Evolutionary conservation across 163 green algal species (phyloP).

Genomic region (Volvox carteri): DNA sequence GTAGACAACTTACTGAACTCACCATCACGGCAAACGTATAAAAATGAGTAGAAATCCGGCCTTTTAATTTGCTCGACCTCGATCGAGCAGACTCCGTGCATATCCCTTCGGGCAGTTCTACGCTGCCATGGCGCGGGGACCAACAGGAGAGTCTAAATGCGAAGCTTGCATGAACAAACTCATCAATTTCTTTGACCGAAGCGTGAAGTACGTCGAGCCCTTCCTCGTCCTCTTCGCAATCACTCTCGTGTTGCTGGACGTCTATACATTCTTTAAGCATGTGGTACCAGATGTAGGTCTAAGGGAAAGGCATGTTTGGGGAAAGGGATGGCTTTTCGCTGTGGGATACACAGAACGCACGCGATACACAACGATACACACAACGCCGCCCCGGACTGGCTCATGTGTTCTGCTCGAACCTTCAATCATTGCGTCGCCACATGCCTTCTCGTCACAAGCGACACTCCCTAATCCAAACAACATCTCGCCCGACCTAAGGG

Average conservation of each 20-base stretch:
- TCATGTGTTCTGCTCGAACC: too few species aligned
- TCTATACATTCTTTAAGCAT: conserved; percentile 58
- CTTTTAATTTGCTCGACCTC: too few species aligned
- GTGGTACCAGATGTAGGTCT: conserved; percentile 9
- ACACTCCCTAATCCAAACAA: neutral
- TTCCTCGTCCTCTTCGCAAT: conserved; percentile 50
- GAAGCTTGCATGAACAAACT: neutral
- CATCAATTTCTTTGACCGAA: conserved; percentile 5
- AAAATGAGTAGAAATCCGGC: too few species aligned
- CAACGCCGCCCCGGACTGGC: too few species aligned
- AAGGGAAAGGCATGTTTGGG: neutral
- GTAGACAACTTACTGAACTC: too few species aligned
- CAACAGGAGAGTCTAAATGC: neutral
- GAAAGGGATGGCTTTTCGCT: neutral
- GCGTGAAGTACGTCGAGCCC: conserved; percentile 36
- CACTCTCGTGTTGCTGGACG: conserved; percentile 49
- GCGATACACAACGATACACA: too few species aligned
- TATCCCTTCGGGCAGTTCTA: neutral
- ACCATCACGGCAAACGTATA: too few species aligned
- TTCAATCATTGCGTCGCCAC: too few species aligned
- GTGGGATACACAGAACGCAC: neutral
- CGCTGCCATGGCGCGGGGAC: neutral
- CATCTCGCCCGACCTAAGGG: too few species aligned
- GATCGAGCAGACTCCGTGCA: too few species aligned
- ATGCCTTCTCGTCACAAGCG: neutral